Base-by-base conservation (phyloP, 225 moss, liverwort and hornwort species). In the Neckera pumila region DNA sequence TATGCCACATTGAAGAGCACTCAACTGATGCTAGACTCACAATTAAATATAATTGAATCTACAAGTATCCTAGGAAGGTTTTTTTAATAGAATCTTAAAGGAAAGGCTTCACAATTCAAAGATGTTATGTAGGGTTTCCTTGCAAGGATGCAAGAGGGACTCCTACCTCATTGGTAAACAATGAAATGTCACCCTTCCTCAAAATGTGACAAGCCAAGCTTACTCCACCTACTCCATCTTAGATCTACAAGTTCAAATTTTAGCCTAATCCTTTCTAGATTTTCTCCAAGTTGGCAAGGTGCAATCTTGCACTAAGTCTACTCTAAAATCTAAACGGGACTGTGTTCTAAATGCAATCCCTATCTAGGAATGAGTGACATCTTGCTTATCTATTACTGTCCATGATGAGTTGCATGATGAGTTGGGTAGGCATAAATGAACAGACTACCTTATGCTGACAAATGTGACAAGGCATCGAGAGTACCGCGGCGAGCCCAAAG, bases 71-170 rank as follows among this genome's bases (percentile, higher is more conserved):
- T 22, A 12, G 1, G 2, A 67, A 38, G 1, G 20, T 38, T 22
- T n/a, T 12, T 3, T 22, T 12, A 1, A 4, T 12, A 1, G 2
- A 2, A 38, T 67, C 22, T 38, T 22, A 0, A 3, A 19, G 3
- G 11, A 67, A 0, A 38, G 7, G 7, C 38, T 67, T 66, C 6
- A 11, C 3, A 10, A 3, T 65, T 65, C 10, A 64, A 1, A 0
- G 9, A 64, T 31, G 25, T 19, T 20, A 66, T 66, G 4, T n/a
- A 34, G 18, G 10, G 5, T 34, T 2, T 2, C 21, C 3, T 31
- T 63, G 16, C 4, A 63, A 69, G 13, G 7, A 38, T 69, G 38
- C 22, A 7, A 69, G 13, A 38, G 38, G 7, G 4, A 12, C 21
- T 19, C n/a, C n/a, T n/a, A 12, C 17, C 9, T 64, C 17, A 33